Evolutionary conservation across 2,329 filamentous ascomycete species (phyloP).

Genomic region (Thelonectria olida): DNA sequence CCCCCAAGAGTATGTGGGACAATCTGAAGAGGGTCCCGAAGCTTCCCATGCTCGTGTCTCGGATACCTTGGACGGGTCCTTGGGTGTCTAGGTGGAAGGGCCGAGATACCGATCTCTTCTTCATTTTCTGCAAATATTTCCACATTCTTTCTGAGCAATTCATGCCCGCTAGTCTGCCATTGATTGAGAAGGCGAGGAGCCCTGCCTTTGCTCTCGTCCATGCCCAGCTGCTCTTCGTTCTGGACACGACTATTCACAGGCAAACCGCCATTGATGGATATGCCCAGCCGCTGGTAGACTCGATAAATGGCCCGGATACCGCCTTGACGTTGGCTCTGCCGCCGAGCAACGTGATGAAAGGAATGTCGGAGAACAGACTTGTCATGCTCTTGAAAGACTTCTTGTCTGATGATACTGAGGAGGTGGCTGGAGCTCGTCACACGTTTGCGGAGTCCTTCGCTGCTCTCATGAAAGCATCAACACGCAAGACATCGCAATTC

Average conservation of each 20-base stretch:
- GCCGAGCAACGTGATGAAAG: slow-evolving; percentile 74
- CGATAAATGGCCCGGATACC: slow-evolving; percentile 68
- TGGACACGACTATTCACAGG: slow-evolving; percentile 87
- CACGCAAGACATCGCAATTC: slow-evolving; percentile 80
- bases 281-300: slow-evolving; percentile 55
- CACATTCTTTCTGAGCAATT: slow-evolving; percentile 82
- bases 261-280: slow-evolving; percentile 65
- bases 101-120: slow-evolving; percentile 88
- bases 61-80: slow-evolving; percentile 84
- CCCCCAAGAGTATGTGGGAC: slow-evolving; percentile 58
- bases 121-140: slow-evolving; percentile 90
- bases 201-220: slow-evolving; percentile 85
- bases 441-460: slow-evolving; percentile 83
- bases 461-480: slow-evolving; percentile 75
- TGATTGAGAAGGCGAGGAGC: slow-evolving; percentile 68
- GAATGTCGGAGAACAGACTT: slow-evolving; percentile 89
- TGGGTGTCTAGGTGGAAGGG: slow-evolving; percentile 91
- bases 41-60: slow-evolving; percentile 72
- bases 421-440: slow-evolving; percentile 60
- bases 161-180: slow-evolving; percentile 63
- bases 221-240: slow-evolving; percentile 79
- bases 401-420: slow-evolving; percentile 60
- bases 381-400: slow-evolving; percentile 86
- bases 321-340: slow-evolving; percentile 70
- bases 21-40: slow-evolving; percentile 72